phyloP scores from a whole-genome alignment of 1,284 basidiomycete genomes.

The Ceraceosorus bombacis region DNA sequence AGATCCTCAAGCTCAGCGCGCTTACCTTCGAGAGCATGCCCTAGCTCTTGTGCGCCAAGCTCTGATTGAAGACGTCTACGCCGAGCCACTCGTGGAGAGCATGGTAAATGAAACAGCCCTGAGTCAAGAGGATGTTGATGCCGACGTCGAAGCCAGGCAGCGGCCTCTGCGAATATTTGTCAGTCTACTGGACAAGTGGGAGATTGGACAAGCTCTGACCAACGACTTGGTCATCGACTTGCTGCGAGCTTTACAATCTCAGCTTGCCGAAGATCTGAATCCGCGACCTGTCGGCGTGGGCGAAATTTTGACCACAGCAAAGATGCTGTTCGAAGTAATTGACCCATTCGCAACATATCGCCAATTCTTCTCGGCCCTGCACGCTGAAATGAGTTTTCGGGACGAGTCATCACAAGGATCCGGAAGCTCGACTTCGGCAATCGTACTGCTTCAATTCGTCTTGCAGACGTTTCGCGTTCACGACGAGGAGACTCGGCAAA shows the following conservation, averaged over 20 bases:
- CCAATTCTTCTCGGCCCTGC: constrained; percentile 57
- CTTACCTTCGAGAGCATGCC: constrained; percentile 25
- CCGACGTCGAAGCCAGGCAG: constrained; percentile 64
- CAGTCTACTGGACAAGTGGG: constrained; percentile 91
- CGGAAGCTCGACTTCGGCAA: constrained; percentile 10
- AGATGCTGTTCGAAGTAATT: constrained; percentile 81
- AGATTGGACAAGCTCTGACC: constrained; percentile 76
- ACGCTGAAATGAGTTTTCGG: constrained; percentile 33
- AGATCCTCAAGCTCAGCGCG: constrained; percentile 52
- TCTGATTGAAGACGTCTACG: constrained; percentile 24
- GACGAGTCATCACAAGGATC: constrained; percentile 19
- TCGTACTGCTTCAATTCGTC: constrained; percentile 57
- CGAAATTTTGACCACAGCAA: constrained; percentile 73
- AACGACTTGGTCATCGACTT: constrained; percentile 70
- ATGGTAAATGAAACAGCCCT: background rate
- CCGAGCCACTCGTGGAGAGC: background rate
- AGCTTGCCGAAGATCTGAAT: constrained; percentile 55
- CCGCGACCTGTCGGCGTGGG: constrained; percentile 49
- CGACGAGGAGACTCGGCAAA: constrained; percentile 69
- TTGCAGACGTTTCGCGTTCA: constrained; percentile 63
- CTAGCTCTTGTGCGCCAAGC: constrained; percentile 23
- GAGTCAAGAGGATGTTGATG: constrained; percentile 43
- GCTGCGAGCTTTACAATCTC: constrained; percentile 60
- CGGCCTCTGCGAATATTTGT: constrained; percentile 91
- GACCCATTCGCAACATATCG: constrained; percentile 85